These are phyloP conservation scores for Agroathelia rolfsii DNA, from an alignment of 1,284 basidiomycete genomes.

Conservation along the genomic window DNA sequence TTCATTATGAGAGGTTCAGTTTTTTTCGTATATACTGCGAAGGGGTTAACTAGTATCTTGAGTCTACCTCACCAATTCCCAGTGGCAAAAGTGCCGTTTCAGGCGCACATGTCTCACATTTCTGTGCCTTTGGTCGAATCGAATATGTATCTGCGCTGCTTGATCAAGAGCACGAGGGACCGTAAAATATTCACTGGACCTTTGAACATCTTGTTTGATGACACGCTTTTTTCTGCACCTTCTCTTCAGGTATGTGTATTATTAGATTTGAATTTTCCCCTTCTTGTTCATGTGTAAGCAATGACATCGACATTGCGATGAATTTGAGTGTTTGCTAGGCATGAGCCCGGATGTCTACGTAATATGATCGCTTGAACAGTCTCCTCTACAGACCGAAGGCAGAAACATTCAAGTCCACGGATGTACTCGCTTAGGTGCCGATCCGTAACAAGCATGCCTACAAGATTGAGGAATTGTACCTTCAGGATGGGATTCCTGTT, in stretches of 20 bases:
- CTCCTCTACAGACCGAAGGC: conserved; percentile 22
- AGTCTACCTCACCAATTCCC: conserved; percentile 42
- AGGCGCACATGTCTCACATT: conserved; percentile 36
- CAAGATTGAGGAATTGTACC: conserved; percentile 30
- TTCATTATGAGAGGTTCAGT: conserved; percentile 41
- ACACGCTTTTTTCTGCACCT: conserved; percentile 38
- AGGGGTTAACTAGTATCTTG: conserved; percentile 37
- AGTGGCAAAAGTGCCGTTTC: conserved; percentile 37
- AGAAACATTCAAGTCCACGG: conserved; percentile 33
- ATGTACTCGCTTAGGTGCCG: conserved; percentile 32
- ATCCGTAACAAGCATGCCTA: conserved; percentile 40
- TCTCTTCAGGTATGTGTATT: conserved; percentile 28
- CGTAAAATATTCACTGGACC: conserved; percentile 41
- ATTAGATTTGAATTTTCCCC: too few relatives aligned
- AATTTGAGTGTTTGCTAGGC: conserved; percentile 46
- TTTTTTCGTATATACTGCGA: conserved; percentile 37
- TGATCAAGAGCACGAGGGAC: conserved; percentile 42
- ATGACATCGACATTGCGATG: conserved; percentile 39
- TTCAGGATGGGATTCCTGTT: conserved; percentile 40
- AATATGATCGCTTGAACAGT: conserved; percentile 32
- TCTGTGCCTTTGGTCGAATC: conserved; percentile 36
- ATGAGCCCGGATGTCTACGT: conserved; percentile 38
- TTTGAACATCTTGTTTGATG: conserved; percentile 40
- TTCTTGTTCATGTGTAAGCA: too few relatives aligned
- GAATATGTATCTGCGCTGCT: conserved; percentile 38